Conservation (phyloP, 805 yeast species). For the Novakomyces olei region DNA sequence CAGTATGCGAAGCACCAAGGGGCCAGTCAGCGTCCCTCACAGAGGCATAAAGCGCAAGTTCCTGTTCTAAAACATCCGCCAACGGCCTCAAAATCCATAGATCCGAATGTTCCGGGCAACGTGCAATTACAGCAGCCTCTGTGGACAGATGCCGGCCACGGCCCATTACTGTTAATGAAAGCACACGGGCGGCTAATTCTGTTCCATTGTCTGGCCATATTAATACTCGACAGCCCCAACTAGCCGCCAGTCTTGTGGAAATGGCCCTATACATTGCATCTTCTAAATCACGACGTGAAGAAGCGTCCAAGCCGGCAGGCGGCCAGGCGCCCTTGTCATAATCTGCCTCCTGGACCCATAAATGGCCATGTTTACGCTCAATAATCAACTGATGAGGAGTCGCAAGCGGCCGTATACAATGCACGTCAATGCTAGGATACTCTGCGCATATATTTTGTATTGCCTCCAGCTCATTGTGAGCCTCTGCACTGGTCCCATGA, state of each 20-base stretch:
- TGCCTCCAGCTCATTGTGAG: not conserved
- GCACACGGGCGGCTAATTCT: constrained; percentile 6
- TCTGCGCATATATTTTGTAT: not conserved
- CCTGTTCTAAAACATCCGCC: constrained; percentile 51
- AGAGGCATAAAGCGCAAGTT: constrained; percentile 33
- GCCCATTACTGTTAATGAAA: constrained; percentile 65
- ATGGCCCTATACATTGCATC: too few species aligned
- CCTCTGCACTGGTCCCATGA: too few species aligned
- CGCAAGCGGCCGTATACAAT: not conserved
- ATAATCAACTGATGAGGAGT: not conserved
- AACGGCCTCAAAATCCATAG: constrained; percentile 38
- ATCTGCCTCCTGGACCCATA: not conserved
- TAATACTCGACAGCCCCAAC: not conserved
- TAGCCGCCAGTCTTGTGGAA: not conserved
- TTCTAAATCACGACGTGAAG: too few species aligned
- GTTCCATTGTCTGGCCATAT: constrained; percentile 1
- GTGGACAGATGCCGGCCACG: constrained; percentile 47
- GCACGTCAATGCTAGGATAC: not conserved
- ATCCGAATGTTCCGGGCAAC: not conserved
- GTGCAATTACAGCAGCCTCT: not conserved
- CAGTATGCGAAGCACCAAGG: not conserved
- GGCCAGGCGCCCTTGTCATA: constrained; percentile 1
- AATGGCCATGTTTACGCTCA: not conserved
- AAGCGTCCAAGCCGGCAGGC: too few species aligned
- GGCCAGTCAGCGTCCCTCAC: constrained; percentile 21